Evolutionary conservation across 805 yeast species (phyloP), one percentile per base, ranked within the genome.

Genomic region (Starmerella stellata): DNA sequence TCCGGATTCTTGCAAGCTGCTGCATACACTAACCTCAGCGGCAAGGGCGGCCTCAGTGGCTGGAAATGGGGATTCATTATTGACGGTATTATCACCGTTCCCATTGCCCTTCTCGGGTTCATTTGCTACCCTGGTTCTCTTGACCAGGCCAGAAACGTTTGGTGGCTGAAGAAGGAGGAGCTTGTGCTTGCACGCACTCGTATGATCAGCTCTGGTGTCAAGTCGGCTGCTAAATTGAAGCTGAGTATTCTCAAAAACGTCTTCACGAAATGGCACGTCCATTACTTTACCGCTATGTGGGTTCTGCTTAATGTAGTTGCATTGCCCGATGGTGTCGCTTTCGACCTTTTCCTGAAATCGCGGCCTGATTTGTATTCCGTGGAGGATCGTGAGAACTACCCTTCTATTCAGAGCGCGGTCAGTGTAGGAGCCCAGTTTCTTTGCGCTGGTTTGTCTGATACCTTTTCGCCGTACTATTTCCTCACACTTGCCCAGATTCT

Each of bases 61-160:
- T 75, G 81, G 81, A 65, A 73, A 54, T 75, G 80, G 81, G 66
- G 72, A 57, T 72, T 70, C 48, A 64, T 74, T 36, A 64, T 75
- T 39, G 79, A 75, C 53, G 76, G 79, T 19, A 57, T 74, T 39
- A 53, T 64, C 35, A 55, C 61, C 3, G 46, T 61, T 16, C 60
- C 57, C 3, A 54, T 62, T 15, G 68, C 66, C 0, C 14, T 62
- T 3, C 30, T 51, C 9, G 67, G 67, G 0, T 54, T 60, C 43
- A 58, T 64, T 38, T 52, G 62, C 3, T 60, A 69, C 37, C 76
- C 75, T 4, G 74, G 71, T 32, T 70, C 75, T 17, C 78, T 64
- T 56, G 68, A 68, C 16, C 52, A 48, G 17, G 51, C 54, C 18
- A 49, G 46, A 11, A 37, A 54, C 25, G 48, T 50, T 16, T 45